Percentiles rank a stretch among this genome's conserved stretches.
Conservation (phyloP, 108 stramenopile genomes). For the Asterionellopsis glacialis region DNA sequence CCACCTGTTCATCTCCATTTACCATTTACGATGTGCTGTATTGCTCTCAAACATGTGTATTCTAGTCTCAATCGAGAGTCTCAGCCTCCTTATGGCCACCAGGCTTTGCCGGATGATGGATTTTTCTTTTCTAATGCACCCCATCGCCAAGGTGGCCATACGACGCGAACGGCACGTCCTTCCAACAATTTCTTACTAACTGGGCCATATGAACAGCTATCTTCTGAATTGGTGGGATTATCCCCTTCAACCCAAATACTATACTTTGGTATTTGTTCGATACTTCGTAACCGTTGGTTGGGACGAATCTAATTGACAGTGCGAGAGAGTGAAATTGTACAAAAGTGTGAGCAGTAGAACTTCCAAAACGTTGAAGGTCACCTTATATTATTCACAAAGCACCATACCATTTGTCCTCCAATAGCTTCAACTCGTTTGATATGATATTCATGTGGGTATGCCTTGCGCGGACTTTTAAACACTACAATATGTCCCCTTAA, state of each 20-base stretch:
- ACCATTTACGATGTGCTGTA: too few relatives aligned
- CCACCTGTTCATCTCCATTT: too few relatives aligned
- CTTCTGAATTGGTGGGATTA: slow-evolving; percentile 32
- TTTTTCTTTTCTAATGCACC: slow-evolving; percentile 23
- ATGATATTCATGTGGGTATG: slow-evolving; percentile 34
- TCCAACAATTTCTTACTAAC: slow-evolving; percentile 65
- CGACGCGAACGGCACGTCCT: slow-evolving; percentile 61
- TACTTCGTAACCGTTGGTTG: slow-evolving; percentile 1
- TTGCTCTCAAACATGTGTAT: too few relatives aligned
- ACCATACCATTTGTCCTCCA: slow-evolving; percentile 53
- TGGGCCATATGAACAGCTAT: slow-evolving; percentile 52
- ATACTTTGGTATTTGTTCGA: slow-evolving; percentile 30
- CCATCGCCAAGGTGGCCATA: slow-evolving; percentile 76
- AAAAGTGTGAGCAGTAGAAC: not conserved
- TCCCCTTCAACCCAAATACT: slow-evolving; percentile 74
- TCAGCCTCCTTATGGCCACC: slow-evolving; percentile 3
- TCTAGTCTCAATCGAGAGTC: too few relatives aligned
- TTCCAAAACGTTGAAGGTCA: not conserved
- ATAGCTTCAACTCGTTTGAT: slow-evolving; percentile 64
- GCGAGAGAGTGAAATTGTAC: too few relatives aligned
- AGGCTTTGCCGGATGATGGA: not conserved
- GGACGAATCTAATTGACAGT: slow-evolving; percentile 2
- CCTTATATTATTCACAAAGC: not conserved
- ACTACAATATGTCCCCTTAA: slow-evolving; percentile 36
- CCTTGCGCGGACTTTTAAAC: slow-evolving; percentile 30